Conservation (phyloP, 2,329 filamentous ascomycete species). For the Xylaria sp. region DNA sequence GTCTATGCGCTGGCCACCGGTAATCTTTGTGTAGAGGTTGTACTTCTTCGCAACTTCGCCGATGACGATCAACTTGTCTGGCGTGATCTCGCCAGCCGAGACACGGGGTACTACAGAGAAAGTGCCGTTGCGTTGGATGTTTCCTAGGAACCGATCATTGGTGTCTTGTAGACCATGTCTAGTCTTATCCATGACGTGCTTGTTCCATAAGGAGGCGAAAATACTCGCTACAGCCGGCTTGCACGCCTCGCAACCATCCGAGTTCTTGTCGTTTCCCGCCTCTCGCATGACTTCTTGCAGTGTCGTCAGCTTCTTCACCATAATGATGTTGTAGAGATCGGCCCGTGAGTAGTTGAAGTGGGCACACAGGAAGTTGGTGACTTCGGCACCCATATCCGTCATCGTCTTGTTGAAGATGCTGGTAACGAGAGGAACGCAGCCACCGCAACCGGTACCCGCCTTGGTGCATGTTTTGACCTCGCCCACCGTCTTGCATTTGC, state of each 20-base stretch:
- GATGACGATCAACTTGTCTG: slow-evolving; percentile 81
- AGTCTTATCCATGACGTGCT: slow-evolving; percentile 74
- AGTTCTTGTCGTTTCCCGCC: slow-evolving; percentile 70
- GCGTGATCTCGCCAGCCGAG: slow-evolving; percentile 82
- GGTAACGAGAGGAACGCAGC: slow-evolving; percentile 85
- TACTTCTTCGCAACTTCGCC: slow-evolving; percentile 85
- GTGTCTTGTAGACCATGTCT: slow-evolving; percentile 82
- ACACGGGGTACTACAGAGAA: slow-evolving; percentile 87
- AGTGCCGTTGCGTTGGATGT: slow-evolving; percentile 89
- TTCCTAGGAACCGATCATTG: slow-evolving; percentile 84
- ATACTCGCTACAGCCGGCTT: slow-evolving; percentile 84
- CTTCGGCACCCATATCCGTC: slow-evolving; percentile 81
- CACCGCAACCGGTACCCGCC: slow-evolving; percentile 86
- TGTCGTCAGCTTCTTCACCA: slow-evolving; percentile 74
- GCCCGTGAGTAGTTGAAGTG: slow-evolving; percentile 84
- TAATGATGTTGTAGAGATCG: slow-evolving; percentile 88
- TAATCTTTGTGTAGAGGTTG: slow-evolving; percentile 87
- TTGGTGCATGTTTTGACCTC: slow-evolving; percentile 91
- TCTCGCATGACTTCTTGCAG: slow-evolving; percentile 78
- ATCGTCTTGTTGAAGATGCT: slow-evolving; percentile 90
- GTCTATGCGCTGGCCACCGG: slow-evolving; percentile 87
- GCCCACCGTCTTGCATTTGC: slow-evolving; percentile 77
- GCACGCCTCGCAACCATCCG: slow-evolving; percentile 84
- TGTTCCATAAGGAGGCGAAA: slow-evolving; percentile 80
- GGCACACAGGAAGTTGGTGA: slow-evolving; percentile 82